Base-by-base conservation (phyloP, 192 early-diverging fungal genomes). In the Linnemannia hyalina region DNA sequence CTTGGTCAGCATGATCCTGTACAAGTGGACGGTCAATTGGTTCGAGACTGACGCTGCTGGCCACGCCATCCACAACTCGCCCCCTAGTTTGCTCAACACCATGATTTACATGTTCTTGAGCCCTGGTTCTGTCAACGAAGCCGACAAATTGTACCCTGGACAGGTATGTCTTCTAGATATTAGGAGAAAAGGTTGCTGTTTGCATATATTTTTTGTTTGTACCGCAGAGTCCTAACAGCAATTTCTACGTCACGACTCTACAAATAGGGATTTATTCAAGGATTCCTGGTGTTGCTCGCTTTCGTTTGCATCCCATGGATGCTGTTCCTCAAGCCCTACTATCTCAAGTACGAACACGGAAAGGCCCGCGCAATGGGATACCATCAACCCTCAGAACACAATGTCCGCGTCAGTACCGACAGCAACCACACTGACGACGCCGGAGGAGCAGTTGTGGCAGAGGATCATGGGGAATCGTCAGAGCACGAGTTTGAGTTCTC, bases 91-190 rank as follows among this genome's bases (percentile, higher is more conserved):
- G 87, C 91, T 99, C 49, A 99, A 99, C 92, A 98, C 96, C 80
- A 92, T 99, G 77, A 99, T 99, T 84, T 99, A 98, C 89, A 99
- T 99, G 99, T 97, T 99, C 91, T 89, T 99, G 76, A 93, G 94
- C 47, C 99, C 99, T 7, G 99, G 99, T 44, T 89, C 65, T n/a
- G 94, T 99, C 16, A 81, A 77, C 38, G 90, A 92, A 29, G 88
- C 88, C 35, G 94, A 96, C 68, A 91, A 90, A 78, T 88, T 99
- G 72, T 99, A 93, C 87, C 80, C 92, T 41, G 97, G 97, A 47
- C 99, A 99, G 49, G 47, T 55, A 60, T 70, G 36, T 35, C 49
- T 52, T 16, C 49, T 52, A 1, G 49, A 18, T 52, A 18, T 18
- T 22, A 20, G 18, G 5, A 18, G 18, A 22, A 18, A 20, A 52